phyloP scores from a whole-genome alignment of 371 early-diverging fungal genomes.

The Circinella minor region DNA sequence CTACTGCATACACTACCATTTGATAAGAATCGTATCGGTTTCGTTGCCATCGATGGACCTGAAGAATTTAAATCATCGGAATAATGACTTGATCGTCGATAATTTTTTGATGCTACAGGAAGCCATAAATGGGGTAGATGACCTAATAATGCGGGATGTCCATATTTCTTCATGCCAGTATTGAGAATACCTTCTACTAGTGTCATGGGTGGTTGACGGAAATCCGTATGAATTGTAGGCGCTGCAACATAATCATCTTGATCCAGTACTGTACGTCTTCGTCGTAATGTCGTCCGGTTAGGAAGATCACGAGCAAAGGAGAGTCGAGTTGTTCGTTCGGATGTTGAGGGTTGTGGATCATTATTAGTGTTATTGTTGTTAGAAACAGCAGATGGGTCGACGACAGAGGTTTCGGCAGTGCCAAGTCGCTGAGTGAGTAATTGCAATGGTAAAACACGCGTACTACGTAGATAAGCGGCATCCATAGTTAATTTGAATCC shows the following conservation, averaged over 20 bases:
- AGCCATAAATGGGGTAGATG: conserved; percentile 80
- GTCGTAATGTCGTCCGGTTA: conserved; percentile 13
- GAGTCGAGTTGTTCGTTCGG: conserved; percentile 1
- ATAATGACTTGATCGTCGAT: conserved; percentile 9
- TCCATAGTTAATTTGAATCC: conserved; percentile 63
- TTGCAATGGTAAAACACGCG: conserved; percentile 54
- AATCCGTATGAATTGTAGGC: conserved; percentile 64
- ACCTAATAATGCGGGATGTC: conserved; percentile 74
- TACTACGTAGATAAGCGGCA: conserved; percentile 57
- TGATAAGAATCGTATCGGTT: background rate
- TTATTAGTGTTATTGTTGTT: background rate
- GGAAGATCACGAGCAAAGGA: conserved; percentile 2
- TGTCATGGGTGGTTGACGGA: conserved; percentile 77
- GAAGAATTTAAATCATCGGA: background rate
- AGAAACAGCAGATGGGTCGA: background rate
- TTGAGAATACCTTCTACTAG: conserved; percentile 74
- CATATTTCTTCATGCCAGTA: conserved; percentile 75
- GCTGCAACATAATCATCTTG: conserved; percentile 75
- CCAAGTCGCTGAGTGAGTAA: conserved; percentile 49
- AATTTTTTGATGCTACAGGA: conserved; percentile 48
- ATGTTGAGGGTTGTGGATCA: conserved; percentile 16
- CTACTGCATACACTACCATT: conserved; percentile 15
- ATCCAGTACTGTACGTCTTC: conserved; percentile 55
- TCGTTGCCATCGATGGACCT: background rate
- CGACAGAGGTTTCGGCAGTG: conserved; percentile 26